Base-by-base conservation (phyloP, 2,329 filamentous ascomycete species). In the Dactylellina parvicollis region DNA sequence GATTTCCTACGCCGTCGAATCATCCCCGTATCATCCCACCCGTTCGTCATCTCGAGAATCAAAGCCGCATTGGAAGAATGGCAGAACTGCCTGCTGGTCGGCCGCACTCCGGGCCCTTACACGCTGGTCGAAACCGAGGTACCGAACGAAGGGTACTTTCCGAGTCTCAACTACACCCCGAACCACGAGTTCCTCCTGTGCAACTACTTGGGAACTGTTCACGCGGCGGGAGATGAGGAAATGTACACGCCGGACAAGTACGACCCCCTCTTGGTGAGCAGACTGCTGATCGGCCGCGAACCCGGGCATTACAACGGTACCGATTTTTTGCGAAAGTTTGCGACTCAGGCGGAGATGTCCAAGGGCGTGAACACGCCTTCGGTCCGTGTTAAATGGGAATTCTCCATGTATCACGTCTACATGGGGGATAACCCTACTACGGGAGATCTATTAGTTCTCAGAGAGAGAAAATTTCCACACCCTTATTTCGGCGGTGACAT, bases 101-200 rank as follows among this genome's bases (percentile, higher is more conserved):
- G 61, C 1, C 50, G 50, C 8, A 56, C 56, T 14, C 61, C 62
- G 22, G 52, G 62, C 7, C 61, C 62, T n/a, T 67, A 67, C 24
- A 32, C 59, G 8, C 54, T 67, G 9, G 26, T 67, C 4, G 28
- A 66, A 46, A 66, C 61, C 7, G 61, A 59, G 12, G 10, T 18
- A 16, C 44, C 52, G 36, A 59, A 67, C 16, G 62, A 67, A 16
- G 26, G 10, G 22, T 57, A 52, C 20, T 59, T 42, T 20, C 34
- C 32, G 8, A 9, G 14, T 28, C 24, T 49, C 26, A 50, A 44
- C 12, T 67, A 50, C n/a, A 34, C 42, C 4, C 42, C 42, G 8
- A 12, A 36, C 7, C 2, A 36, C 12, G n/a, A 44, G 14, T 36
- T n/a, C 8, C 42, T 67, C 7, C 26, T 40, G 34, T 67, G 62